A percentile compares a stretch with the other conserved stretches of the same genome.
Evolutionary conservation across 768 basidiomycete species (phyloP).

Genomic region (Tricholoma saponaceum): DNA sequence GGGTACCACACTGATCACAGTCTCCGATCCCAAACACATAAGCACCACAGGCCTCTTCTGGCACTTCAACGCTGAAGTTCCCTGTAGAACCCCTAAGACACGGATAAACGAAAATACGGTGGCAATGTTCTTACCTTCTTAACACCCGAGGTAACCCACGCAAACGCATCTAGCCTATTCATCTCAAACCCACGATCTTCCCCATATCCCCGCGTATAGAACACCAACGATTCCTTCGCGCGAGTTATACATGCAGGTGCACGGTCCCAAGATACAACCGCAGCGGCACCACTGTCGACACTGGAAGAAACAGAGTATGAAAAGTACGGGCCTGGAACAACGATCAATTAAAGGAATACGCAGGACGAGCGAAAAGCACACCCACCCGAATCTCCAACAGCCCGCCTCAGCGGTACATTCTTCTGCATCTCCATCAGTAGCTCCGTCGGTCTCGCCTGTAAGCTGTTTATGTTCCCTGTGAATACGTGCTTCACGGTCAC

Average conservation of each 20-base stretch:
- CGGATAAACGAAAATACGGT: neutral
- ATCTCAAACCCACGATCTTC: slow-evolving; percentile 28
- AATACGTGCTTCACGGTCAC: slow-evolving; percentile 40
- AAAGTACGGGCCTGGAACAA: slow-evolving; percentile 28
- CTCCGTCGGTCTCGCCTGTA: slow-evolving; percentile 35
- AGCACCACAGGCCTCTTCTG: slow-evolving; percentile 24
- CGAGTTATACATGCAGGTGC: slow-evolving; percentile 21
- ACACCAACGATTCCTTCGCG: slow-evolving; percentile 27
- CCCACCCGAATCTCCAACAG: slow-evolving; percentile 24
- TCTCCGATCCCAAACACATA: slow-evolving; percentile 35
- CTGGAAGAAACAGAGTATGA: slow-evolving; percentile 11
- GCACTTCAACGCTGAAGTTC: slow-evolving; percentile 19
- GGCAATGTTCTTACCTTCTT: slow-evolving; percentile 8
- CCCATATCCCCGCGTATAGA: slow-evolving; percentile 29
- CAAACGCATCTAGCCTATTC: slow-evolving; percentile 30
- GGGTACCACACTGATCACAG: slow-evolving; percentile 26
- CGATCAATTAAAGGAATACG: neutral
- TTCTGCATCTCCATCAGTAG: slow-evolving; percentile 38
- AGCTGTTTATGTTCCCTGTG: slow-evolving; percentile 37
- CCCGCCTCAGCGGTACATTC: slow-evolving; percentile 25
- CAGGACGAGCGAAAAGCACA: neutral
- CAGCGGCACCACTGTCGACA: slow-evolving; percentile 1
- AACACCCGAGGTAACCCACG: slow-evolving; percentile 32
- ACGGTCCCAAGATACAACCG: slow-evolving; percentile 14
- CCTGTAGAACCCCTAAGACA: slow-evolving; percentile 14